These are phyloP conservation scores for Senna tora DNA, from an alignment of 306 rosid genomes.

Conservation along the genomic window DNA sequence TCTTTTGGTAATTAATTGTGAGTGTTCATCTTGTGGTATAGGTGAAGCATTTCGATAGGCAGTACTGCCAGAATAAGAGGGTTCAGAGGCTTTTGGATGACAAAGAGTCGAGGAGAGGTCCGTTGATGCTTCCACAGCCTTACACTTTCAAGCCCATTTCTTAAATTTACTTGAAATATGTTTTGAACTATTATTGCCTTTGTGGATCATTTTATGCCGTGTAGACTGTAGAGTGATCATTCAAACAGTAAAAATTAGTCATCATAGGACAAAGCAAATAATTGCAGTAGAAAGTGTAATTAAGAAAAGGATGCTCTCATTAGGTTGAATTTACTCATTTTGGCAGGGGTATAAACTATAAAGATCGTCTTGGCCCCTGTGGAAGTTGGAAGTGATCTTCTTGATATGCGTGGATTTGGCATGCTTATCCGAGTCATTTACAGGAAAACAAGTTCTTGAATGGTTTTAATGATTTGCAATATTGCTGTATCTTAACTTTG, in stretches of 20 bases:
- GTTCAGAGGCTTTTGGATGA: slow-evolving; percentile 91
- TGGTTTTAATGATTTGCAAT: slow-evolving; percentile 29
- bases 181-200: not conserved
- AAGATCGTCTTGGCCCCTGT: slow-evolving; percentile 31
- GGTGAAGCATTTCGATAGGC: slow-evolving; percentile 96
- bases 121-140: slow-evolving; percentile 59
- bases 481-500: slow-evolving; percentile 12
- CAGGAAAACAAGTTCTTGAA: slow-evolving; percentile 28
- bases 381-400: slow-evolving; percentile 3
- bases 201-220: not conserved
- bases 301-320: slow-evolving; percentile 33
- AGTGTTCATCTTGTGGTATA: slow-evolving; percentile 39
- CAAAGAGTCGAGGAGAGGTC: slow-evolving; percentile 38
- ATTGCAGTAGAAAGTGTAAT: not conserved
- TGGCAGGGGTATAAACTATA: slow-evolving; percentile 45
- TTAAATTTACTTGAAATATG: not conserved
- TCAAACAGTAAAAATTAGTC: not conserved
- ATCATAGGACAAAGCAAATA: not conserved
- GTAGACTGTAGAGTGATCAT: not conserved
- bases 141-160: slow-evolving; percentile 43
- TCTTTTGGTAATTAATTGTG: slow-evolving; percentile 23
- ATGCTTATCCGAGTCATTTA: slow-evolving; percentile 14
- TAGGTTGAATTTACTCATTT: slow-evolving; percentile 48
- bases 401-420: slow-evolving; percentile 34
- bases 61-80: slow-evolving; percentile 73